These are phyloP conservation scores for Phytophthora agathidicida DNA, from an alignment of 352 stramenopile species.

Conservation along the genomic window DNA sequence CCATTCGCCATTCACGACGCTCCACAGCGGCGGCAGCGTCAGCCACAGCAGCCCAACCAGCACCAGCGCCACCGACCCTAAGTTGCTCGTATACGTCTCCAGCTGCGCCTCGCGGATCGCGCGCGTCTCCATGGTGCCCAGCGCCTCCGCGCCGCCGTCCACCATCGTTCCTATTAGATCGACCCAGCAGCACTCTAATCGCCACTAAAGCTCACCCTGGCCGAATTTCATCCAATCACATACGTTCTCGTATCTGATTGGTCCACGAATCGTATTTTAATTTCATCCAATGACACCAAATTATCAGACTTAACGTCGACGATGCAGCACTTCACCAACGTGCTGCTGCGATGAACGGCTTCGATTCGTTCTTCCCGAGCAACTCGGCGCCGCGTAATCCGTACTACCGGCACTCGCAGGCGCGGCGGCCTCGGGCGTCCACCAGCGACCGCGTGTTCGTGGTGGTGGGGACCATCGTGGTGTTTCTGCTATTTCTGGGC, in stretches of 20 bases:
- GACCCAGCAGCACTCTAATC: conserved; percentile 11
- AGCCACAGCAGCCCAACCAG: conserved; percentile 49
- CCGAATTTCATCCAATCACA: conserved; percentile 22
- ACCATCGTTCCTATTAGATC: conserved; percentile 16
- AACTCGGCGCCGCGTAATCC: conserved; percentile 68
- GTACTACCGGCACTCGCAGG: conserved; percentile 80
- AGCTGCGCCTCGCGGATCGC: conserved; percentile 70
- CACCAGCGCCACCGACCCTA: conserved; percentile 54
- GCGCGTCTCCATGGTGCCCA: conserved; percentile 64
- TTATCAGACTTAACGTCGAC: conserved; percentile 13
- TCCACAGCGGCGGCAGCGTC: conserved; percentile 67
- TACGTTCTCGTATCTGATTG: background rate
- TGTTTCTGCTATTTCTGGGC: conserved; percentile 68
- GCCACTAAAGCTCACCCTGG: conserved; percentile 15
- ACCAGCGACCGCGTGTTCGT: conserved; percentile 67
- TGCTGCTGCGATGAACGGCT: conserved; percentile 68
- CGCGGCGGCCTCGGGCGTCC: conserved; percentile 26
- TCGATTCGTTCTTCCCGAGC: conserved; percentile 74
- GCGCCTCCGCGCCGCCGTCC: conserved; percentile 29
- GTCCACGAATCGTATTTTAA: background rate
- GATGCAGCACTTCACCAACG: background rate
- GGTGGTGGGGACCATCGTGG: conserved; percentile 66
- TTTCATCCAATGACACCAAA: conserved; percentile 22
- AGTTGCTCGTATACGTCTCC: conserved; percentile 62
- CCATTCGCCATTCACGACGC: conserved; percentile 79